Evolutionary conservation across 495 filamentous ascomycete genomes (phyloP), one percentile per base, ranked within the genome.

Genomic region (Amorphotheca resinae): DNA sequence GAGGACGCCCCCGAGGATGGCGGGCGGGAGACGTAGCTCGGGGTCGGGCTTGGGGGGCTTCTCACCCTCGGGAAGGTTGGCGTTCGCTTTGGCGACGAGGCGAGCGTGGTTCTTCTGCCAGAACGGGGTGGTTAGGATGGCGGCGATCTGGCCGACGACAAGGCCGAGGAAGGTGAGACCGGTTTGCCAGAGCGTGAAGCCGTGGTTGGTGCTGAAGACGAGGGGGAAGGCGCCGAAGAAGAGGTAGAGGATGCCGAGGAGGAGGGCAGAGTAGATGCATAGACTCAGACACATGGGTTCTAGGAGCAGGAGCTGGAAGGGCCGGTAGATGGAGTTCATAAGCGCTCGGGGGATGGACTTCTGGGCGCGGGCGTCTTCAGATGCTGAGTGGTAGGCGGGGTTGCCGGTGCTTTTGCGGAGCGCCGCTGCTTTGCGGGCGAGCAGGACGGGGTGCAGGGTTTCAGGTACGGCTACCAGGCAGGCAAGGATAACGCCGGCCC

Each of bases 191-290:
- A 7, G 37, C 3, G 4, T 14, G 12, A 23, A 39, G 22, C 22
- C 37, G 6, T 28, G 37, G 15, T 23, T 28, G 15, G 22, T 28
- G 42, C 74, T 56, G 61, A 87, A 96, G 28, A 93, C 79, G 44
- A 93, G 67, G 31, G 84, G 77, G 61, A 93, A 93, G 3, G 87
- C 86, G 20, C 83, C 84, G 56, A 96, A 93, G 58, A 91, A 82
- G 22, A 95, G 69, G 58, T 96, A 95, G 1, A 95, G 61, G 9
- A 87, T 84, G 28, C 86, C 89, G 17, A 94, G 72, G 28, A 94
- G 58, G 11, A 59, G 31, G 16, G 55, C 50, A 16, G 84, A 66
- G 52, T 93, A 74, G 9, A 87, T 64, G 51, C 83, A 86, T 5
- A 84, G 70, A 35, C 82, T 71, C 34, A 87, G 59, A 34, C 85